phyloP scores from a whole-genome alignment of 1,284 basidiomycete species.

The Flammula alnicola region DNA sequence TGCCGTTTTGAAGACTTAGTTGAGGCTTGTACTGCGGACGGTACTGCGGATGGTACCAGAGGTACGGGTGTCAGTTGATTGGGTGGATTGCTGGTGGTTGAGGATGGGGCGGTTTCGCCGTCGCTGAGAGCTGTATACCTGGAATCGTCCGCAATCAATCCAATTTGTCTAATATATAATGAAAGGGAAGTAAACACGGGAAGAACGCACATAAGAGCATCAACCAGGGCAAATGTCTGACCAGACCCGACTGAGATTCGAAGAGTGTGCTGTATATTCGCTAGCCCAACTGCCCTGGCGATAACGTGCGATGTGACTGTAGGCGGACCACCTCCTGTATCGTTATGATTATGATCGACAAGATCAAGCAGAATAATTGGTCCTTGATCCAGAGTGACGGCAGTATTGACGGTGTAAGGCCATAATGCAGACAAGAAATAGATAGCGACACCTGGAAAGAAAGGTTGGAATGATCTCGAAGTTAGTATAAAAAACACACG shows the following conservation, averaged over 20 bases:
- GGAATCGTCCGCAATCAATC: background rate
- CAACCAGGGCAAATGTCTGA: conserved; percentile 20
- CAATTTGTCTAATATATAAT: background rate
- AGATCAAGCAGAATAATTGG: conserved; percentile 30
- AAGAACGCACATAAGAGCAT: conserved; percentile 20
- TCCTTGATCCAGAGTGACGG: conserved; percentile 30
- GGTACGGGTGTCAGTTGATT: conserved; percentile 5
- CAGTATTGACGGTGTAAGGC: conserved; percentile 37
- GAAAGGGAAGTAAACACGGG: background rate
- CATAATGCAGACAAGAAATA: conserved; percentile 38
- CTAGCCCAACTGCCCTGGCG: conserved; percentile 13
- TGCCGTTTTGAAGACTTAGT: background rate
- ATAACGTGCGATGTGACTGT: conserved; percentile 19
- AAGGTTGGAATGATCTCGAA: background rate
- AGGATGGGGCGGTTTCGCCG: background rate
- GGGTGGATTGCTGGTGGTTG: background rate
- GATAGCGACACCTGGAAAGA: conserved; percentile 33
- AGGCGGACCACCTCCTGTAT: conserved; percentile 11
- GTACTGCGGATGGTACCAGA: background rate
- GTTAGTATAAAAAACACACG: background rate
- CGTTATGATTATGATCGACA: conserved; percentile 29
- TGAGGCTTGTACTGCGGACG: background rate
- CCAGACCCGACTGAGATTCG: conserved; percentile 17
- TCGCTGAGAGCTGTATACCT: conserved; percentile 5
- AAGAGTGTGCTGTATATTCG: conserved; percentile 19